phyloP scores from a whole-genome alignment of 768 basidiomycete genomes.

The Auricularia heimuer region DNA sequence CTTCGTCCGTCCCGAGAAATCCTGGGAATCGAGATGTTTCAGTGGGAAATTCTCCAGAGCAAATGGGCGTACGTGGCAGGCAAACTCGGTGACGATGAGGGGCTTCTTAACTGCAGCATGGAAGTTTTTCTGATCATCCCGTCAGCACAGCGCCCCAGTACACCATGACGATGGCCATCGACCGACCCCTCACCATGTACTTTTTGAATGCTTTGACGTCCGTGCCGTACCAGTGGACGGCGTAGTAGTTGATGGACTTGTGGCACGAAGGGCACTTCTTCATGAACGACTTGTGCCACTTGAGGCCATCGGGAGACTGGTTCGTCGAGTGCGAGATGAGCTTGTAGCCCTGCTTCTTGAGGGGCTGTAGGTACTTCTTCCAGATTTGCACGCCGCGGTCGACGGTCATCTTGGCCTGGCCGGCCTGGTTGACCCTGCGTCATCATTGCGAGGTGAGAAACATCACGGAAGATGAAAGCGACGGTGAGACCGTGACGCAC shows the following conservation, averaged over 20 bases:
- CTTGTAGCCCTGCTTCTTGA: conserved; percentile 43
- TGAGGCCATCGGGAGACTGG: conserved; percentile 42
- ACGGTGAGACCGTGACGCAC: too few species aligned
- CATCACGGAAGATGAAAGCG: too few species aligned
- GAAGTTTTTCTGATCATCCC: conserved; percentile 15
- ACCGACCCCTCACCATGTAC: conserved; percentile 27
- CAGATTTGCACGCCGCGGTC: conserved; percentile 42
- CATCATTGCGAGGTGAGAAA: too few species aligned
- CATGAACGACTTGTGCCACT: conserved; percentile 59
- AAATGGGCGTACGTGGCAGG: conserved; percentile 37
- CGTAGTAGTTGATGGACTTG: conserved; percentile 20
- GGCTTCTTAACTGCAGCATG: conserved; percentile 32
- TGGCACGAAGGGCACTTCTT: conserved; percentile 28
- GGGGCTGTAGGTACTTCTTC: conserved; percentile 50
- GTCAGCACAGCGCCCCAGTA: too few species aligned
- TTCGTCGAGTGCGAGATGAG: conserved; percentile 62
- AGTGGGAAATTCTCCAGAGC: too few species aligned
- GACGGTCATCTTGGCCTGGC: conserved; percentile 55
- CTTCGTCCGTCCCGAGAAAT: not conserved
- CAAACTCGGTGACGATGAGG: conserved; percentile 64
- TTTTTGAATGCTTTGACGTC: conserved; percentile 34
- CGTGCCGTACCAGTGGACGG: conserved; percentile 65
- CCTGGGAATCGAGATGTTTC: too few species aligned
- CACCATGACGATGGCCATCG: too few species aligned
- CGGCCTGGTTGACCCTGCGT: conserved; percentile 41